Evolutionary conservation across 1,284 basidiomycete species (phyloP), one percentile per base, ranked within the genome.

Genomic region (Hypsizygus ulmarius): DNA sequence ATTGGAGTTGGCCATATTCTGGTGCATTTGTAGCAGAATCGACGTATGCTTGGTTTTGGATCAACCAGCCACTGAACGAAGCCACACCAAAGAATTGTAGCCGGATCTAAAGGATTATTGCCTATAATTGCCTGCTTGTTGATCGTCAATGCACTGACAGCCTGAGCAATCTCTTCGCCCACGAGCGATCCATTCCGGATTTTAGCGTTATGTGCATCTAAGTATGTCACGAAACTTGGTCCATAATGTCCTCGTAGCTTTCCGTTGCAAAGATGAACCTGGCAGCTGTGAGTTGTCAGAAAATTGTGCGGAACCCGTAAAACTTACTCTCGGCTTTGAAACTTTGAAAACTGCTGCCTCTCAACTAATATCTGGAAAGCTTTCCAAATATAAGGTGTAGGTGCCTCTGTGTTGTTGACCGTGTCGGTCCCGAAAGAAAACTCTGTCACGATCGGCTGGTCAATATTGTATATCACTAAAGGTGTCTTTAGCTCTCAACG

Each of bases 181-280:
- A 64, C 59, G 19, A 87, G 66, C n/a, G 62, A 46, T 12, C 77
- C 72, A 21, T 61, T 56, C n/a, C 65, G 55, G 47, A 86, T 83
- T 35, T 74, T 66, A 0, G 67, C 66, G 46, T 87, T 89, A 60
- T 87, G 83, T 51, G 82, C 65, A 35, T 84, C 71, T 57, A 89
- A 84, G 61, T 75, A 84, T 1, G 78, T 76, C 25, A 84, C 79
- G 57, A 81, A 85, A 47, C 71, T 72, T 15, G 81, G 82, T 1
- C 77, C 83, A 55, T 84, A 87, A 58, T 86, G 83, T 0, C 84
- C 84, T 82, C 83, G 49, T 84, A 85, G 48, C 81, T 83, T 59
- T 86, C 82, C 0, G 81, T 81, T 0, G 78, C 72, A 45, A 83
- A 73, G n/a, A 83, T 73, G 55, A 84, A 83, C 51, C 82, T 82